These are phyloP conservation scores for Clavispora fructus DNA, from an alignment of 805 yeast genomes.

Conservation along the genomic window DNA sequence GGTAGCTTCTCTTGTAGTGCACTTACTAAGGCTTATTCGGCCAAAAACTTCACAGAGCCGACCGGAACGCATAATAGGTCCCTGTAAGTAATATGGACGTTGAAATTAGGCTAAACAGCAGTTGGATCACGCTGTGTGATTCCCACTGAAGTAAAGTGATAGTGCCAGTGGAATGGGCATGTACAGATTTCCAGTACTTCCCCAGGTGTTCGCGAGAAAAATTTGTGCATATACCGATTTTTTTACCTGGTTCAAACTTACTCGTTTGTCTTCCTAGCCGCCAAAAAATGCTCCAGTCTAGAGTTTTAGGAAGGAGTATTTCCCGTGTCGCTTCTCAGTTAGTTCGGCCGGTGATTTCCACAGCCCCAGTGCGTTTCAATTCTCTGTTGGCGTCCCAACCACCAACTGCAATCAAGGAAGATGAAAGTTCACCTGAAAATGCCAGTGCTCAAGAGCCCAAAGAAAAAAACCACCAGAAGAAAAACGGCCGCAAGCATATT, in stretches of 20 bases:
- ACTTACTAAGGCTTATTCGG: neutral
- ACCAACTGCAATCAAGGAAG: neutral
- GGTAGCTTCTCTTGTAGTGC: neutral
- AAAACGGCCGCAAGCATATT: neutral
- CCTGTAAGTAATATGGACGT: too few species aligned
- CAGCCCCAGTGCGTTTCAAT: neutral
- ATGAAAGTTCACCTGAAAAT: neutral
- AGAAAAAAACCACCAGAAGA: neutral
- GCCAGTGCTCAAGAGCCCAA: neutral
- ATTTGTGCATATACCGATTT: neutral
- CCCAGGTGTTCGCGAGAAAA: slow-evolving; percentile 1
- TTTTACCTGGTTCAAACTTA: neutral
- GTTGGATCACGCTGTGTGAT: too few species aligned
- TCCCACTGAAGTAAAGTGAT: too few species aligned
- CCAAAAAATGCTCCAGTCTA: slow-evolving; percentile 1
- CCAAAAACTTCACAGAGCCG: neutral
- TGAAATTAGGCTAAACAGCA: too few species aligned
- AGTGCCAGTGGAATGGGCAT: neutral
- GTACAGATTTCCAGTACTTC: neutral
- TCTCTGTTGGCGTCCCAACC: neutral
- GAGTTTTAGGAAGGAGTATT: neutral
- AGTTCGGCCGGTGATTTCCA: neutral
- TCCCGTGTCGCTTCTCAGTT: neutral
- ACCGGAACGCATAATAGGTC: neutral
- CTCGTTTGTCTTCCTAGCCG: neutral